A percentile compares a stretch with the other conserved stretches of the same genome.
Evolutionary conservation across 805 yeast genomes (phyloP).

Genomic region (Citeromyces nyonsensis): DNA sequence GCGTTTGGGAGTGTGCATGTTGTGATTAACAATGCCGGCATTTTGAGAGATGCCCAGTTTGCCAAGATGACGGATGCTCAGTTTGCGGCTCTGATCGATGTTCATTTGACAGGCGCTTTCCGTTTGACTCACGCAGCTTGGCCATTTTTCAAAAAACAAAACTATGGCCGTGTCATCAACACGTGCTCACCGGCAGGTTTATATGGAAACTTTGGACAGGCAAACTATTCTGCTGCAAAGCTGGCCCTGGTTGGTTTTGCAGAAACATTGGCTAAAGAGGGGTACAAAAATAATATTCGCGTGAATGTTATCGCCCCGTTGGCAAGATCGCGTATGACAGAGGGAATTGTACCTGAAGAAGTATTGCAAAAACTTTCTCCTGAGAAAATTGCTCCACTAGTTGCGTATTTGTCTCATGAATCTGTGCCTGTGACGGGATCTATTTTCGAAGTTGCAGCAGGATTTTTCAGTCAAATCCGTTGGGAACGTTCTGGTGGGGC

Average conservation of each 20-base stretch:
- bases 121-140: constrained; percentile 81
- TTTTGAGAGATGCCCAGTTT: constrained; percentile 75
- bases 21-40: constrained; percentile 89
- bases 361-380: constrained; percentile 70
- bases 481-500: constrained; percentile 92
- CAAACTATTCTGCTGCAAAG: constrained; percentile 91
- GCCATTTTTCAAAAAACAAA: constrained; percentile 76
- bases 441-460: constrained; percentile 88
- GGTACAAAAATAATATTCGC: constrained; percentile 65
- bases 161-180: constrained; percentile 78
- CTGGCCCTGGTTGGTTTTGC: constrained; percentile 81
- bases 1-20: constrained; percentile 82
- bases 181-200: constrained; percentile 97
- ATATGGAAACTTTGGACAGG: constrained; percentile 94
- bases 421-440: constrained; percentile 49
- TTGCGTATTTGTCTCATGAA: constrained; percentile 64
- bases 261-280: constrained; percentile 92
- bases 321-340: constrained; percentile 95
- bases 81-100: constrained; percentile 67
- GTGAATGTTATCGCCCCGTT: constrained; percentile 87
- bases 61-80: constrained; percentile 75
- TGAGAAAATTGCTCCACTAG: constrained; percentile 85
- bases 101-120: constrained; percentile 84
- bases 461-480: constrained; percentile 78
- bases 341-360: constrained; percentile 74